A percentile compares a stretch with the other conserved stretches of the same genome.
These are phyloP conservation scores for Oligophagozyma castellii DNA, from an alignment of 1,139 yeast genomes.

Conservation along the genomic window DNA sequence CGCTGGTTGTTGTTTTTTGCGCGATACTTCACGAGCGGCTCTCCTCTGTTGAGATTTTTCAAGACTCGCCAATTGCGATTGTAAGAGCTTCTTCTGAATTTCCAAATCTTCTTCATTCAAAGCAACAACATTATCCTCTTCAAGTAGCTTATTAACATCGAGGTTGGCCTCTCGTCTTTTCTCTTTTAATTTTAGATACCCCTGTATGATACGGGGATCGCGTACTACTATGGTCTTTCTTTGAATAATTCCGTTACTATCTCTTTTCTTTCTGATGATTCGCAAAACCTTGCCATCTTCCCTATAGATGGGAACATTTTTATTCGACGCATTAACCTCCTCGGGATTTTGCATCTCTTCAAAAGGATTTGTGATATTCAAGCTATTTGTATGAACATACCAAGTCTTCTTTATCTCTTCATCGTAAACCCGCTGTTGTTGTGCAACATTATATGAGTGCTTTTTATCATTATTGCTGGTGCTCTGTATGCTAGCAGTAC, in stretches of 20 bases:
- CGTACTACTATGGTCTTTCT: slow-evolving; percentile 64
- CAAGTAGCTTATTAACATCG: slow-evolving; percentile 23
- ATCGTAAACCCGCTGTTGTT: slow-evolving; percentile 86
- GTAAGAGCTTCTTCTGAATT: slow-evolving; percentile 61
- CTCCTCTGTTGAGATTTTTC: slow-evolving; percentile 62
- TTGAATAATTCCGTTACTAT: slow-evolving; percentile 76
- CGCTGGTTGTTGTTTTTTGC: slow-evolving; percentile 20
- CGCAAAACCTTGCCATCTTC: slow-evolving; percentile 38
- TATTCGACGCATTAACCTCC: slow-evolving; percentile 25
- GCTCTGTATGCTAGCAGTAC: neutral
- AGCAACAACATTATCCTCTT: slow-evolving; percentile 51
- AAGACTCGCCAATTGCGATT: slow-evolving; percentile 73
- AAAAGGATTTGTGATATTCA: slow-evolving; percentile 35
- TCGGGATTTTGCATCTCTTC: slow-evolving; percentile 29
- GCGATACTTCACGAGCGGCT: slow-evolving; percentile 48
- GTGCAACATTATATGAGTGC: slow-evolving; percentile 65
- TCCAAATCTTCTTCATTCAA: slow-evolving; percentile 82
- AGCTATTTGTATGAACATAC: slow-evolving; percentile 67
- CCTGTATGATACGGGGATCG: slow-evolving; percentile 78
- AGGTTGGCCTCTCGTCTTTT: slow-evolving; percentile 41
- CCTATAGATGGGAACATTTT: slow-evolving; percentile 14
- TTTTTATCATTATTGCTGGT: slow-evolving; percentile 4
- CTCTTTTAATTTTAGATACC: slow-evolving; percentile 71
- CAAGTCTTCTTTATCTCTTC: slow-evolving; percentile 83
- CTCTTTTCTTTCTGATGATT: slow-evolving; percentile 70